Evolutionary conservation across 2,329 filamentous ascomycete genomes (phyloP).

Genomic region (Onygenales sp.): DNA sequence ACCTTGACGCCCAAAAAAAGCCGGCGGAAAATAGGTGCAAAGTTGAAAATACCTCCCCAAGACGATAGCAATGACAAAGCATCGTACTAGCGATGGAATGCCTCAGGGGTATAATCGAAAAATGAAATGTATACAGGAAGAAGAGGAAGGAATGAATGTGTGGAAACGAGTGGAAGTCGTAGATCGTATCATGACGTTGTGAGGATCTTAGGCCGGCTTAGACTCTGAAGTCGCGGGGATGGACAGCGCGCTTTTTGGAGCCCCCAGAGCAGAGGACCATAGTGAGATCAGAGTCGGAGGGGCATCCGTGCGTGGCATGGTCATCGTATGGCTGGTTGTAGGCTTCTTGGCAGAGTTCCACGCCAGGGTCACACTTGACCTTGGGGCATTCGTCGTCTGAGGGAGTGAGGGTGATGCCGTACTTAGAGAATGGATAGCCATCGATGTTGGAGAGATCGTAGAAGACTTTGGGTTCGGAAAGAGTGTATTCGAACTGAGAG

Average conservation of each 20-base stretch:
- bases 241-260: not conserved
- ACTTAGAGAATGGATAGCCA: slow-evolving; percentile 24
- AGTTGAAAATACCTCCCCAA: not conserved
- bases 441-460: slow-evolving; percentile 34
- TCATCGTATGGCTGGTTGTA: slow-evolving; percentile 32
- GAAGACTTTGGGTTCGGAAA: slow-evolving; percentile 22
- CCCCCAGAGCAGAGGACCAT: slow-evolving; percentile 22
- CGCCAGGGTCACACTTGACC: slow-evolving; percentile 27
- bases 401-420: slow-evolving; percentile 27
- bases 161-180: not conserved
- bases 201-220: not conserved
- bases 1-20: not conserved
- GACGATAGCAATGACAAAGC: not conserved
- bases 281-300: slow-evolving; percentile 23
- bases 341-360: slow-evolving; percentile 25
- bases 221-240: not conserved
- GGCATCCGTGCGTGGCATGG: slow-evolving; percentile 33
- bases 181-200: not conserved
- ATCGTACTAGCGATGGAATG: not conserved
- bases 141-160: not conserved
- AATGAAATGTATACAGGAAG: not conserved
- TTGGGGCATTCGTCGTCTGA: slow-evolving; percentile 20
- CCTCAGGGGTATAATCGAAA: not conserved
- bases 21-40: not conserved
- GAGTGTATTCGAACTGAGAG: slow-evolving; percentile 35